Base-by-base conservation (phyloP, 352 stramenopile genomes). In the Pythium chondricola region DNA sequence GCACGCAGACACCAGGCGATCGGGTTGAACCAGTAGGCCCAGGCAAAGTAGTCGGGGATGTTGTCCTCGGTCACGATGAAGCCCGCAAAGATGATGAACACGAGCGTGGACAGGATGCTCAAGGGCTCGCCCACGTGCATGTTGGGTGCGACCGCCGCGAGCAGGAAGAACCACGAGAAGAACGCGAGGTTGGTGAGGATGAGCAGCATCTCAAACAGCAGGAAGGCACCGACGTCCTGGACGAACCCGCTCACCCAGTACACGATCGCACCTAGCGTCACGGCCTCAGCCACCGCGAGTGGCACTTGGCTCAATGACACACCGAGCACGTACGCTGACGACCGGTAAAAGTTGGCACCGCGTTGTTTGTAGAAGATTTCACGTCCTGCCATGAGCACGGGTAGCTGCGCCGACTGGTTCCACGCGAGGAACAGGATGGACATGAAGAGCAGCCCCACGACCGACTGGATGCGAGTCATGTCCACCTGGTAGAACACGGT, bases 181-280 rank as follows among this genome's bases (percentile, higher is more conserved):
- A 71, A 65, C 13, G 48, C 21, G 3, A 71, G 5, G 14, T 69
- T 56, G 16, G 43, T 41, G 13, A 59, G 2, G 43, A 73, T 14
- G 6, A 67, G 17, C 5, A 59, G n/a, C 17, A 52, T 10, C 9
- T 56, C 4, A 53, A 67, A 74, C 7, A 63, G 20, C 6, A 72
- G 8, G 43, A 52, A 74, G 0, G 16, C 14, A 11, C 3, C n/a
- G 2, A 38, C 39, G 18, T 52, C 8, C 6, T 22, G 3, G 3
- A 43, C 26, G n/a, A 58, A 62, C n/a, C 77, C 77, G 43, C 80
- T 58, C 52, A 85, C 73, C 51, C 63, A 88, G 42, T 88, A 88
- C 2, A 85, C 25, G 40, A 88, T 53, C 9, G 62, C 71, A 18
- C 70, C 75, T 65, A 88, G 84, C 18, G 75, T 45, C 8, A 83